These are phyloP conservation scores for Lentinula raphanica DNA, from an alignment of 768 basidiomycete genomes.

Conservation along the genomic window DNA sequence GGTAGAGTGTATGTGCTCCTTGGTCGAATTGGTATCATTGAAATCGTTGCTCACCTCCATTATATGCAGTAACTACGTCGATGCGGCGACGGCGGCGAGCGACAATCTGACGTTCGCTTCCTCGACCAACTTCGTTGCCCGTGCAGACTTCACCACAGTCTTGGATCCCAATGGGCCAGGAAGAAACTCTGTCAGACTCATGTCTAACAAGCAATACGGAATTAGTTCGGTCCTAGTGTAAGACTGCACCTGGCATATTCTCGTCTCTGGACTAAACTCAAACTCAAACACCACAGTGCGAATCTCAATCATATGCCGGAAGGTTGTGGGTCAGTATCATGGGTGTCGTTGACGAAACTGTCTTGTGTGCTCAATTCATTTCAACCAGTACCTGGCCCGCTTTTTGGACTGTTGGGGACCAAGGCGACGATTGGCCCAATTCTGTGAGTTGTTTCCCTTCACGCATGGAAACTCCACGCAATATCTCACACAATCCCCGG, in stretches of 20 bases:
- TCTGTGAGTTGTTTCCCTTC: conserved; percentile 19
- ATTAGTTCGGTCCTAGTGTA: conserved; percentile 30
- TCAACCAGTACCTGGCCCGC: conserved; percentile 41
- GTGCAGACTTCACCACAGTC: conserved; percentile 34
- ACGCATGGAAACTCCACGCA: not conserved
- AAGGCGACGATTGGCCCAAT: conserved; percentile 38
- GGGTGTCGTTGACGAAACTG: not conserved
- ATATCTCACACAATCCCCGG: not conserved
- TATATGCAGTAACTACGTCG: conserved; percentile 35
- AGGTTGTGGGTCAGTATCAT: conserved; percentile 37
- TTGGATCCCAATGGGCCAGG: conserved; percentile 33
- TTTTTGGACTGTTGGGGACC: conserved; percentile 45
- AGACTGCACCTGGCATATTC: conserved; percentile 3
- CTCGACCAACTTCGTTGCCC: conserved; percentile 33
- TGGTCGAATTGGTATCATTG: not conserved
- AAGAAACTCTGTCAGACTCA: conserved; percentile 36
- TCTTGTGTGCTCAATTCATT: not conserved
- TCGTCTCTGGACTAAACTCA: not conserved
- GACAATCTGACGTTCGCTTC: conserved; percentile 37
- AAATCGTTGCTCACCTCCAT: not conserved
- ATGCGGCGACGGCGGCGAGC: conserved; percentile 29
- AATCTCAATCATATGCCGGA: conserved; percentile 51
- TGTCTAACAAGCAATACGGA: conserved; percentile 29
- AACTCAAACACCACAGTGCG: conserved; percentile 16
- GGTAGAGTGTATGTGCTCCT: conserved; percentile 49